These are phyloP conservation scores for Paecilomyces niveus DNA, from an alignment of 2,329 filamentous ascomycete genomes.

Conservation along the genomic window DNA sequence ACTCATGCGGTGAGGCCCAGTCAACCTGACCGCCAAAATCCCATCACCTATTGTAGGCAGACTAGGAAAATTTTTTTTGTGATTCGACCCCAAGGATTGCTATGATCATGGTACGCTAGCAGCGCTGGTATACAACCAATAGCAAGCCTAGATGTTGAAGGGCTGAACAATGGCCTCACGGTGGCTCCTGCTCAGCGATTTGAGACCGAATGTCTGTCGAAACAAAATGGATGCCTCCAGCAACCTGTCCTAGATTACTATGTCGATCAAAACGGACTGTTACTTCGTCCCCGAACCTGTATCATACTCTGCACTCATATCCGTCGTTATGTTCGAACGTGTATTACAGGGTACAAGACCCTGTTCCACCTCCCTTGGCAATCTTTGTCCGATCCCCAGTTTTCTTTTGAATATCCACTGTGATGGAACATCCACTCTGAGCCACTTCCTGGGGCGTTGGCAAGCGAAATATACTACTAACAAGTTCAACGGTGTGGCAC, in stretches of 20 bases:
- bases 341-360: not conserved
- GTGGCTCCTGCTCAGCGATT: not conserved
- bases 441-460: not conserved
- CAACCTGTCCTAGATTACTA: not conserved
- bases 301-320: not conserved
- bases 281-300: not conserved
- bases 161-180: not conserved
- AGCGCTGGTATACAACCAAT: not conserved
- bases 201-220: not conserved
- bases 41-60: not conserved
- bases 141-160: not conserved
- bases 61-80: not conserved
- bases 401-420: not conserved
- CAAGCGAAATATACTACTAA: not conserved
- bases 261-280: not conserved
- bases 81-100: not conserved
- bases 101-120: not conserved
- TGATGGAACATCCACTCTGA: not conserved
- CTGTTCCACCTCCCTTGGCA: not conserved
- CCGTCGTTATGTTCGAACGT: not conserved
- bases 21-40: not conserved
- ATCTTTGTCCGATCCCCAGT: not conserved
- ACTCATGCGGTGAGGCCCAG: not conserved
- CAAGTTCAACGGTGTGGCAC: slow-evolving; percentile 2
- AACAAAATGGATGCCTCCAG: not conserved